Conservation (phyloP, 352 stramenopile genomes). For the Phytophthora pinifolia region DNA sequence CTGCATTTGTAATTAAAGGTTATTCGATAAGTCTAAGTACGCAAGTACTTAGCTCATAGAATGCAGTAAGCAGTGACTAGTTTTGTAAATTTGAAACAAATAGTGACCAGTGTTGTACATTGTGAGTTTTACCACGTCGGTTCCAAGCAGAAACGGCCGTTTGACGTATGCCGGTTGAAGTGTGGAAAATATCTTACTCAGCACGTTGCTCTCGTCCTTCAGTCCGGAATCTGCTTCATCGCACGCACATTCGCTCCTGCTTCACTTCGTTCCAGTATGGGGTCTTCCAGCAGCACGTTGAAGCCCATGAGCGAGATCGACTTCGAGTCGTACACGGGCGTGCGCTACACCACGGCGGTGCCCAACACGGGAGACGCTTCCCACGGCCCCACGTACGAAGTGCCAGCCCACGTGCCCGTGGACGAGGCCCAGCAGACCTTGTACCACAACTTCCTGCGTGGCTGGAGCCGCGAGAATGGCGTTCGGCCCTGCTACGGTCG, state of each 20-base stretch:
- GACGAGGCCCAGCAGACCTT: slow-evolving; percentile 45
- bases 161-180: slow-evolving; percentile 2
- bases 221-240: slow-evolving; percentile 12
- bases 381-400: slow-evolving; percentile 42
- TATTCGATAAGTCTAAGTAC: too few relatives aligned
- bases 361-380: slow-evolving; percentile 40
- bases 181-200: slow-evolving; percentile 27
- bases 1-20: too few relatives aligned
- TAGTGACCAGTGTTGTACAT: too few relatives aligned
- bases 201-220: slow-evolving; percentile 10
- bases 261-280: slow-evolving; percentile 29
- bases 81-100: too few relatives aligned
- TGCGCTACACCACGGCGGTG: slow-evolving; percentile 42
- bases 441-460: slow-evolving; percentile 48
- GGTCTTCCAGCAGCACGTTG: slow-evolving; percentile 36
- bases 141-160: slow-evolving; percentile 9
- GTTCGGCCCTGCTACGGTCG: slow-evolving; percentile 29
- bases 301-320: slow-evolving; percentile 55
- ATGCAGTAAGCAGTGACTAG: too few relatives aligned
- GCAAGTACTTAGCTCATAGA: too few relatives aligned
- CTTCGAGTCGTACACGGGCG: slow-evolving; percentile 51
- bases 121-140: neutral
- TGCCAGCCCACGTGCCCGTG: slow-evolving; percentile 26
- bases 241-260: slow-evolving; percentile 8
- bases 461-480: slow-evolving; percentile 26